These are phyloP conservation scores for Mortierella sp. DNA, from an alignment of 371 early-diverging fungal genomes.

Conservation along the genomic window DNA sequence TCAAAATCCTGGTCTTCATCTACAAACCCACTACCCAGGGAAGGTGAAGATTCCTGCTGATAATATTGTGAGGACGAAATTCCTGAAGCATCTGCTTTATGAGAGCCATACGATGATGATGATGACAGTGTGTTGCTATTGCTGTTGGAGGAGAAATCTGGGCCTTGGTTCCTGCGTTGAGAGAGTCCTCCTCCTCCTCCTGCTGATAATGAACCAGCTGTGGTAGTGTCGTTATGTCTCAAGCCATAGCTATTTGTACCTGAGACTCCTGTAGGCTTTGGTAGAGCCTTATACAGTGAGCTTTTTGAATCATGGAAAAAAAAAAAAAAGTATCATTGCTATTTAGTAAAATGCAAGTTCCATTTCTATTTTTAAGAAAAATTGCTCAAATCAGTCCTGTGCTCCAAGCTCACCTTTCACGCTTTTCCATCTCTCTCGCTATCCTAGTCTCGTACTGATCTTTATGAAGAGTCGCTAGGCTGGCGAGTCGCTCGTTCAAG, in stretches of 20 bases:
- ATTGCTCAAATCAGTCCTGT: neutral
- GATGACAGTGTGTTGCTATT: conserved; percentile 7
- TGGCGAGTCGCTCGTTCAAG: conserved; percentile 47
- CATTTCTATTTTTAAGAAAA: too few species aligned
- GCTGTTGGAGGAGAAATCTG: neutral
- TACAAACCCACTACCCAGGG: conserved; percentile 15
- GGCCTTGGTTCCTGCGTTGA: conserved; percentile 17
- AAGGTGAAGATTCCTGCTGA: conserved; percentile 6
- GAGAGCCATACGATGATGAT: conserved; percentile 2
- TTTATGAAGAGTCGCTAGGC: conserved; percentile 50
- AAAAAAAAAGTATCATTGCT: neutral
- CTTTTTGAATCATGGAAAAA: conserved; percentile 9
- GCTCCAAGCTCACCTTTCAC: conserved; percentile 32
- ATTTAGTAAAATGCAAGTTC: too few species aligned
- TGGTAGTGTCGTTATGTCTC: conserved; percentile 1
- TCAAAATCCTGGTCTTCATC: conserved; percentile 58
- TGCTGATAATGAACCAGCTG: neutral
- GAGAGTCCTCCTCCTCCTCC: conserved; percentile 7
- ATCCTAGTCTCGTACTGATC: conserved; percentile 53
- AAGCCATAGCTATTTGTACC: conserved; percentile 15
- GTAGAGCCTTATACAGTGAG: conserved; percentile 43
- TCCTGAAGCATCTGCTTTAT: conserved; percentile 16
- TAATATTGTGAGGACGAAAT: conserved; percentile 48
- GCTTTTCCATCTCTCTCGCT: conserved; percentile 54
- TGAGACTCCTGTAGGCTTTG: conserved; percentile 25